Evolutionary conservation across 2,329 filamentous ascomycete species (phyloP), one percentile per base, ranked within the genome.

Genomic region (Gnomoniopsis smithogilvyi): DNA sequence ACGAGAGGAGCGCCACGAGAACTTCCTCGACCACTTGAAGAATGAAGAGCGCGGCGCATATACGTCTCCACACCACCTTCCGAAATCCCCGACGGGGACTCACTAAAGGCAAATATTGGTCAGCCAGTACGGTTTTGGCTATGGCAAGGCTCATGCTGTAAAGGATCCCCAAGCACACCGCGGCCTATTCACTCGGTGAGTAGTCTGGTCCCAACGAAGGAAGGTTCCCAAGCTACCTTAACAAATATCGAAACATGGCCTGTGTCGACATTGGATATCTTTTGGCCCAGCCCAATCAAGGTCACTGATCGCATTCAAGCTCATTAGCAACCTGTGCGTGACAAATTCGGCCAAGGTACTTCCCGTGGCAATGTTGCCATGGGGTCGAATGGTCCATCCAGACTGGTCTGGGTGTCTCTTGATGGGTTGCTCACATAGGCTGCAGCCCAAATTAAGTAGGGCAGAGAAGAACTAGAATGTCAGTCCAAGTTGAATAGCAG

Each of bases 111-210:
- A 57, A 47, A 15, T 51, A 51, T 11, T 51, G 48, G 22, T 51
- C 36, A n/a, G 51, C 6, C 19, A 57, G 33, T 8, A 43, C 48
- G 14, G 36, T 41, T 36, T 57, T 57, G 15, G 54, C 54, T 3
- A 51, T 36, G 36, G 45, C 51, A n/a, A 57, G 15, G 24, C 54
- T 46, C 36, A 57, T 51, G 47, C 54, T 57, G 15, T 57, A 57
- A 33, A 24, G 22, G 34, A 57, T 51, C 19, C 48, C 54, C 19
- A 49, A 22, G 21, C 21, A 30, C 24, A 57, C 19, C 19, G 54
- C 48, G 24, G 51, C 6, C 54, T 57, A 47, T 11, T 38, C 12
- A 15, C 17, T 24, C 19, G 19, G 24, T 56, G 48, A 56, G 46
- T 2, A n/a, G 17, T 34, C 45, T 8, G 11, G 3, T 38, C 17